phyloP scores from a whole-genome alignment of 2,329 filamentous ascomycete species.

The Pseudocercospora vitis region DNA sequence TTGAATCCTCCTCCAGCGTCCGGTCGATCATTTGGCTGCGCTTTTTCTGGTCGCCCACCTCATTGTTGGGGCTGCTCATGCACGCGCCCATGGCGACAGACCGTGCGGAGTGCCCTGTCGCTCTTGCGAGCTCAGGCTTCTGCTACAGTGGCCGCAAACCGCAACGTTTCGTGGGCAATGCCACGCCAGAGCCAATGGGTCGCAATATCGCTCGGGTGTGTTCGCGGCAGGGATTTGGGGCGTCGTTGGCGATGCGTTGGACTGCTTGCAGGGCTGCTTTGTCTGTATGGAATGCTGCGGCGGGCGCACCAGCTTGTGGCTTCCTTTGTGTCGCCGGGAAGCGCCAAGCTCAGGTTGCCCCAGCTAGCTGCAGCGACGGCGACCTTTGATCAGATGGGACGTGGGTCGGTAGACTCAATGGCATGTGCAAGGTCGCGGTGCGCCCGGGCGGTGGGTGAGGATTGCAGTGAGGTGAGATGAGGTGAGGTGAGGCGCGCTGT shows the following conservation, averaged over 20 bases:
- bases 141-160: slow-evolving; percentile 26
- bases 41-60: slow-evolving; percentile 89
- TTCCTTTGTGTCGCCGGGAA: slow-evolving; percentile 16
- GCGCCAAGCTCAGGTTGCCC: slow-evolving; percentile 1
- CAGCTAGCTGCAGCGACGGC: slow-evolving; percentile 8
- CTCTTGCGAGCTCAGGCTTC: slow-evolving; percentile 32
- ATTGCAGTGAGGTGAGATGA: not conserved
- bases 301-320: slow-evolving; percentile 20
- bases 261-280: slow-evolving; percentile 21
- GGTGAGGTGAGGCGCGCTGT: slow-evolving; percentile 1
- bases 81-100: slow-evolving; percentile 75
- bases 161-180: slow-evolving; percentile 20
- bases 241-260: slow-evolving; percentile 9
- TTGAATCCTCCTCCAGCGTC: slow-evolving; percentile 89
- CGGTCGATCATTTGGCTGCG: slow-evolving; percentile 94
- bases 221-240: slow-evolving; percentile 4
- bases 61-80: slow-evolving; percentile 83
- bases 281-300: slow-evolving; percentile 25
- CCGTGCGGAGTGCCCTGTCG: slow-evolving; percentile 25
- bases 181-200: slow-evolving; percentile 19
- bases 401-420: too few relatives aligned
- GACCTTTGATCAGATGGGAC: too few relatives aligned
- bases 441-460: not conserved
- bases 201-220: slow-evolving; percentile 4
- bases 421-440: not conserved